Evolutionary conservation across 257 asterid species (phyloP).

Genomic region (Cordia subcordata): DNA sequence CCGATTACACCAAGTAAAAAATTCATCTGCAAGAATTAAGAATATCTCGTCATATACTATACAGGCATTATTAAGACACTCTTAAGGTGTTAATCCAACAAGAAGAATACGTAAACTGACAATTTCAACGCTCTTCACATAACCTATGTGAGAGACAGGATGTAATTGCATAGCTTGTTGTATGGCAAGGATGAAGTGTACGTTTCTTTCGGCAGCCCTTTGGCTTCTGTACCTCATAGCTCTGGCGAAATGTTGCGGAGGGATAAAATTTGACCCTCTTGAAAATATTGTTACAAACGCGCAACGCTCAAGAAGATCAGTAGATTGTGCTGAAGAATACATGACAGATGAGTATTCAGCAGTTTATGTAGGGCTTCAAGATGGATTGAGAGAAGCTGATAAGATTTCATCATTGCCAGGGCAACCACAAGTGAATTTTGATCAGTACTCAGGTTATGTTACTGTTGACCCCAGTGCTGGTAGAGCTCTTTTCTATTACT

Average conservation of each 20-base stretch:
- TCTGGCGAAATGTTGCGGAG: conserved; percentile 24
- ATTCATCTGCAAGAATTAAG: too few species aligned
- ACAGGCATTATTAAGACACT: neutral
- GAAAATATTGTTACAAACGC: conserved; percentile 6
- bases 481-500: conserved; percentile 32
- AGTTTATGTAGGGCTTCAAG: conserved; percentile 22
- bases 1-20: too few species aligned
- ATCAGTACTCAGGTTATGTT: conserved; percentile 37
- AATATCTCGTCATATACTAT: too few species aligned
- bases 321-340: neutral
- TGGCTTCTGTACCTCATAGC: conserved; percentile 22
- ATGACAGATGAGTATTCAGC: conserved; percentile 1
- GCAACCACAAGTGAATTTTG: conserved; percentile 30
- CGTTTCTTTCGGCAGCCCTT: conserved; percentile 12
- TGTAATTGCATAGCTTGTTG: too few species aligned
- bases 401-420: conserved; percentile 31
- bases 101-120: neutral
- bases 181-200: conserved; percentile 24
- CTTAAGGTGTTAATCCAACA: neutral
- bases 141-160: too few species aligned
- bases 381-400: conserved; percentile 25
- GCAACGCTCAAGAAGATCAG: conserved; percentile 7
- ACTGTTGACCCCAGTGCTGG: conserved; percentile 27
- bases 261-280: conserved; percentile 25
- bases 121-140: neutral